A percentile compares a stretch with the other conserved stretches of the same genome.
These are phyloP conservation scores for Puccinia sorghi DNA, from an alignment of 1,284 basidiomycete species.

Conservation along the genomic window DNA sequence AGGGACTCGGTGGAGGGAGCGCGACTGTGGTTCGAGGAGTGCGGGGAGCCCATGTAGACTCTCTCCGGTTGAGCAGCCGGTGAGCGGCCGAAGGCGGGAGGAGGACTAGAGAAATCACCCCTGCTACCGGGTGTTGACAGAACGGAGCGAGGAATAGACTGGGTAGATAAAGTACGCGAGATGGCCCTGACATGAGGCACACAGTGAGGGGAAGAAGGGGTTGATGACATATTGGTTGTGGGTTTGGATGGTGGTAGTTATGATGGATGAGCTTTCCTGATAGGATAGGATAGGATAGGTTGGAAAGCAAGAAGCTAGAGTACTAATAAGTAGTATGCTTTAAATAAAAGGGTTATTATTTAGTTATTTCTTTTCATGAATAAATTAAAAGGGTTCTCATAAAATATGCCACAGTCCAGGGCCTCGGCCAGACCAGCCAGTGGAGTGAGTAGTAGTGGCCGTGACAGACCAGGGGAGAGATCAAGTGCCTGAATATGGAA, in stretches of 20 bases:
- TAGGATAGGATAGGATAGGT: too few relatives aligned
- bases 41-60: slow-evolving; percentile 18
- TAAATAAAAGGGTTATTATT: too few relatives aligned
- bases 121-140: slow-evolving; percentile 26
- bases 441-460: too few relatives aligned
- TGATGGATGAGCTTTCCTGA: too few relatives aligned
- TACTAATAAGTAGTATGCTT: too few relatives aligned
- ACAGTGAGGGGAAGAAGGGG: slow-evolving; percentile 11
- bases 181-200: background rate
- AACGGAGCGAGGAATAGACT: slow-evolving; percentile 41
- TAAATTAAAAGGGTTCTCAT: too few relatives aligned
- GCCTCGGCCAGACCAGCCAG: too few relatives aligned
- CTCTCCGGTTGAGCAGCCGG: slow-evolving; percentile 6
- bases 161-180: slow-evolving; percentile 15
- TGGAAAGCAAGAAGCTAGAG: too few relatives aligned
- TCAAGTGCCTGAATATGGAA: too few relatives aligned
- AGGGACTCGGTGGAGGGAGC: slow-evolving; percentile 12
- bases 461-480: too few relatives aligned
- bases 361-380: too few relatives aligned
- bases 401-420: too few relatives aligned
- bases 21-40: background rate
- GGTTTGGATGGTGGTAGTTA: background rate
- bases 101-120: slow-evolving; percentile 16
- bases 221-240: background rate
- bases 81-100: background rate